Evolutionary conservation across 2,329 filamentous ascomycete species (phyloP).

Genomic region (Cordyceps javanica): DNA sequence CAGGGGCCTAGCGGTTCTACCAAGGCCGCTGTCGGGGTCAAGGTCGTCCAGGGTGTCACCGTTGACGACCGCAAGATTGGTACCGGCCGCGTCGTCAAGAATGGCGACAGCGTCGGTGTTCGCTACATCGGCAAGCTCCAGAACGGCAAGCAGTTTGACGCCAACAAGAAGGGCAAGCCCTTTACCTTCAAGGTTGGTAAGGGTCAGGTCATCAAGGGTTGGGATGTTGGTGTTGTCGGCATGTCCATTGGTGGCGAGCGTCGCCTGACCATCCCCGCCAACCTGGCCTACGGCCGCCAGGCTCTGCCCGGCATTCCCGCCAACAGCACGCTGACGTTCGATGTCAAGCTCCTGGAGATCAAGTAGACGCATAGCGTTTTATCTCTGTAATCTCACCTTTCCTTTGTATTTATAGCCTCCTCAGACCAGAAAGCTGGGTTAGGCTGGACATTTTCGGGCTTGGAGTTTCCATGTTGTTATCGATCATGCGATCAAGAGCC

Average conservation of each 20-base stretch:
- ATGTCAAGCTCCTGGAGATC: constrained; percentile 79
- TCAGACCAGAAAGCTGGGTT: neutral
- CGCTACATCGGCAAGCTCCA: constrained; percentile 96
- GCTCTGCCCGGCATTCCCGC: constrained; percentile 75
- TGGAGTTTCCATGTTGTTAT: constrained; percentile 25
- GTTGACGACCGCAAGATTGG: constrained; percentile 95
- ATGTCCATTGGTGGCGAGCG: constrained; percentile 94
- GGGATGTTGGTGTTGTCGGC: constrained; percentile 90
- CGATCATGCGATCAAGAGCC: constrained; percentile 36
- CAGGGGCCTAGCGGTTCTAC: constrained; percentile 81
- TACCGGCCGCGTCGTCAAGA: constrained; percentile 78
- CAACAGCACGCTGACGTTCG: constrained; percentile 89
- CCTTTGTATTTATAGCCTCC: constrained; percentile 16
- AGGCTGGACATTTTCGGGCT: constrained; percentile 15
- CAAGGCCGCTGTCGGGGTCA: constrained; percentile 57
- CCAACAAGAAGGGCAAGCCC: constrained; percentile 98
- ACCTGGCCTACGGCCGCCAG: constrained; percentile 85
- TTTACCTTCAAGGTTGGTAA: constrained; percentile 93
- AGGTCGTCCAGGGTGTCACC: constrained; percentile 80
- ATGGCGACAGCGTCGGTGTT: constrained; percentile 84
- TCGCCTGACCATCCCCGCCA: constrained; percentile 79
- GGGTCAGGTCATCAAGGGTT: constrained; percentile 97
- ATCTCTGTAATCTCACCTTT: constrained; percentile 7
- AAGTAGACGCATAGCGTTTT: constrained; percentile 50
- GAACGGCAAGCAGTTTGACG: constrained; percentile 92